Evolutionary conservation across 176 grass and related monocot genomes (phyloP).

Genomic region (Canna indica): DNA sequence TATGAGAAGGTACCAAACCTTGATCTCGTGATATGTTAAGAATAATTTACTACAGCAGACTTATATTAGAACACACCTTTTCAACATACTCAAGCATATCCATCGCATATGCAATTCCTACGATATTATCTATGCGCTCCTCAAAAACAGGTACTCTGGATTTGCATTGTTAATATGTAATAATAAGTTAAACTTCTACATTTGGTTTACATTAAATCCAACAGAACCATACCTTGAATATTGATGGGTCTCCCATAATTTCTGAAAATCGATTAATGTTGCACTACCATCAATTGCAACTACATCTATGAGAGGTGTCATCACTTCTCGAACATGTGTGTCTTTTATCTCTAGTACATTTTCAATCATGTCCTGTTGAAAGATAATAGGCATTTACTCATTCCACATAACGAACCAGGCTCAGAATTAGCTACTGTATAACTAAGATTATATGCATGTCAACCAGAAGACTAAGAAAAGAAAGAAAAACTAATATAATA

Average conservation of each 20-base stretch:
- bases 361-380: slow-evolving; percentile 94
- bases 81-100: slow-evolving; percentile 97
- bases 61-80: slow-evolving; percentile 40
- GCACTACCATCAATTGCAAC: slow-evolving; percentile 70
- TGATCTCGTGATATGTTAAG: background rate
- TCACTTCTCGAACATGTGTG: slow-evolving; percentile 91
- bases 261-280: slow-evolving; percentile 85
- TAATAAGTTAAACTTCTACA: slow-evolving; percentile 17
- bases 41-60: background rate
- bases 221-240: slow-evolving; percentile 68
- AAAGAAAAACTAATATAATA: background rate
- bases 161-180: slow-evolving; percentile 23
- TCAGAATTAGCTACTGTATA: background rate
- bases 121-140: slow-evolving; percentile 98
- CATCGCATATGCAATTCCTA: slow-evolving; percentile 99
- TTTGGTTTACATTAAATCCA: background rate
- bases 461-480: background rate
- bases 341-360: slow-evolving; percentile 99
- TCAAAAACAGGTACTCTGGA: slow-evolving; percentile 95
- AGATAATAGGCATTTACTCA: slow-evolving; percentile 5
- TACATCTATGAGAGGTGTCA: slow-evolving; percentile 93
- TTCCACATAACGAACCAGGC: background rate
- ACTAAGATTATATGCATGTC: background rate
- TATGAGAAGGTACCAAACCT: background rate
- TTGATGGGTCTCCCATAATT: slow-evolving; percentile 88